A percentile compares a stretch with the other conserved stretches of the same genome.
Conservation (phyloP, 306 rosid species). For the Abrus pulchellus region DNA sequence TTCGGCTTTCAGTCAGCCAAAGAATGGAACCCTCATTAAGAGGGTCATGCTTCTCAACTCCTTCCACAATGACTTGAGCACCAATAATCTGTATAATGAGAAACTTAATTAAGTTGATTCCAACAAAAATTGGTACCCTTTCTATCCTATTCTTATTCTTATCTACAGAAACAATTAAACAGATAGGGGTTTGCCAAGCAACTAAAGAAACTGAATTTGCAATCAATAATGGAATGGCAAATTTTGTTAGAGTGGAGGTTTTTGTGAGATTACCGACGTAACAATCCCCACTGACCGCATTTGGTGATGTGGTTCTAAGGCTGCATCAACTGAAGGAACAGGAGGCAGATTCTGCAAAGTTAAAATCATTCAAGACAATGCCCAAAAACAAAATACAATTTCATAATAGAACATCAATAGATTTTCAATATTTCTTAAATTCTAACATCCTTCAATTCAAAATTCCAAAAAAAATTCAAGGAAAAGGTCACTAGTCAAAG, state of each 20-base stretch:
- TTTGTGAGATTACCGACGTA: constrained; percentile 72
- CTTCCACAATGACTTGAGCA: constrained; percentile 84
- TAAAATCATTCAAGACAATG: constrained; percentile 40
- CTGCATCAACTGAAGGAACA: constrained; percentile 71
- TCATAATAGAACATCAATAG: constrained; percentile 19
- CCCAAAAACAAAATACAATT: constrained; percentile 30
- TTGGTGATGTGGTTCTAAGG: constrained; percentile 76
- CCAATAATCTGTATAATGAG: constrained; percentile 69
- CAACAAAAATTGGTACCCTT: constrained; percentile 26
- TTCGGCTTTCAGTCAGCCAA: constrained; percentile 79
- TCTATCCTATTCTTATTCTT: neutral
- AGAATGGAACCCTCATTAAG: constrained; percentile 89
- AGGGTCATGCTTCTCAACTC: constrained; percentile 83
- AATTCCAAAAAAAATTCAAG: neutral
- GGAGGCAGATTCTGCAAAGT: constrained; percentile 76
- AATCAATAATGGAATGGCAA: constrained; percentile 27
- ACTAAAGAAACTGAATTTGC: constrained; percentile 8
- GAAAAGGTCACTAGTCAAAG: neutral
- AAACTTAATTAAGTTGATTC: constrained; percentile 33
- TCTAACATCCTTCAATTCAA: constrained; percentile 10
- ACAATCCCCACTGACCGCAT: constrained; percentile 80
- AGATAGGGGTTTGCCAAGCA: constrained; percentile 31
- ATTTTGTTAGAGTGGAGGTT: neutral
- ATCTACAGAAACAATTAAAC: constrained; percentile 7
- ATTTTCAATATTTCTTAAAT: constrained; percentile 6